Percentiles rank a stretch among this genome's conserved stretches.
phyloP scores from a whole-genome alignment of 2,329 filamentous ascomycete species.

The Emydomyces testavorans region DNA sequence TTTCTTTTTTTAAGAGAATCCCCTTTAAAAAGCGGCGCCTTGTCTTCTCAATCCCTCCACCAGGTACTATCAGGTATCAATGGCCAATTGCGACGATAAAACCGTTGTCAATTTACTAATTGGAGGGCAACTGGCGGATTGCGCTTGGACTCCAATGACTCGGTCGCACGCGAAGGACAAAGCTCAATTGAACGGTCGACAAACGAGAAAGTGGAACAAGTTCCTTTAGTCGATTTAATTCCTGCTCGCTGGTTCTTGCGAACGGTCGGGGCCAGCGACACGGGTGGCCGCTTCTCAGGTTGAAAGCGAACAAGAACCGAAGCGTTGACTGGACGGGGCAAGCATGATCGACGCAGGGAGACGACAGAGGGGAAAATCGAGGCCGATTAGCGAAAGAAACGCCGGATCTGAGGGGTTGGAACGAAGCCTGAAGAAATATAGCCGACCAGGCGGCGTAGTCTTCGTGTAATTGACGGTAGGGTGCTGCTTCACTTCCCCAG shows the following conservation, averaged over 20 bases:
- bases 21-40: neutral
- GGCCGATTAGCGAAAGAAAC: neutral
- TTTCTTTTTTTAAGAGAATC: too few species aligned
- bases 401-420: neutral
- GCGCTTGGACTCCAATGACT: slow-evolving; percentile 8
- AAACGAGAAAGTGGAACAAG: neutral
- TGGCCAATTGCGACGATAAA: neutral
- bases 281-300: slow-evolving; percentile 9
- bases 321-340: slow-evolving; percentile 11
- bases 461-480: neutral
- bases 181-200: neutral
- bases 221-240: neutral
- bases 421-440: neutral
- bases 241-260: neutral
- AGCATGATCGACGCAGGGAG: slow-evolving; percentile 16
- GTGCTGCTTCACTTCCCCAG: neutral
- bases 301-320: slow-evolving; percentile 2
- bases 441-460: slow-evolving; percentile 15
- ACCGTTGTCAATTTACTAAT: neutral
- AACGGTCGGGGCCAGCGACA: slow-evolving; percentile 15
- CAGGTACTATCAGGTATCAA: neutral
- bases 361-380: slow-evolving; percentile 6
- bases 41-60: neutral
- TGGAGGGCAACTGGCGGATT: neutral
- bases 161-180: slow-evolving; percentile 7